Evolutionary conservation across 192 early-diverging fungal genomes (phyloP), one percentile per base, ranked within the genome.

Genomic region (Gaertneriomyces semiglobifer): DNA sequence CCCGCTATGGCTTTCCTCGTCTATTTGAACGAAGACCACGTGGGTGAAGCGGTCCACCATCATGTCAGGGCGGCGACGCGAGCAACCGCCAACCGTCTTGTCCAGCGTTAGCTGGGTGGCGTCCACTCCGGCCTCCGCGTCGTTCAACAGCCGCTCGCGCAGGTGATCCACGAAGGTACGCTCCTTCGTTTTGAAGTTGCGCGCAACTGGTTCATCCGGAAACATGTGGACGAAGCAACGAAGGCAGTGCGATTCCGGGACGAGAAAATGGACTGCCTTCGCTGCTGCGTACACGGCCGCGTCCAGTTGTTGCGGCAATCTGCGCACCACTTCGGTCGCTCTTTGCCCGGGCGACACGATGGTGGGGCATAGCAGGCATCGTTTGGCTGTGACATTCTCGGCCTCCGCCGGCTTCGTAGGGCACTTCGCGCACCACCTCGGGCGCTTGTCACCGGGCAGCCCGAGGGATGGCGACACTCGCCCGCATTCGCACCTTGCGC

Each of bases 11-110:
- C 40, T 19, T 59, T 59, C 57, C 39, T 59, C 57, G 20, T 59
- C 57, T 3, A 59, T 59, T 40, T 59, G 4, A 4, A 39, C 42
- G 57, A 59, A 59, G 57, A 59, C 57, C 2, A 42, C 39, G 57
- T 4, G 57, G 16, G 57, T 59, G 3, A 59, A 42, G 40, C 57
- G 7, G 4, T 38, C 57, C 57, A 38, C 57, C 12, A 50, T n/a
- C 11, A 50, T 12, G 48, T 50, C 48, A n/a, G 48, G 48, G 1
- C 48, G 11, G 12, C 48, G 48, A 1, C 18, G 11, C 12, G 3
- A 50, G 48, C 48, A 50, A n/a, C 48, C 48, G 12, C 18, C 18
- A 18, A 50, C 12, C 48, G 48, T 50, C 48, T 50, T 50, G 3
- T 3, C 48, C 12, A 50, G 2, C 1, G 18, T 12, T 12, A 50